Conservation (phyloP, 2,329 filamentous ascomycete genomes). For the Stagonosporopsis tanaceti region DNA sequence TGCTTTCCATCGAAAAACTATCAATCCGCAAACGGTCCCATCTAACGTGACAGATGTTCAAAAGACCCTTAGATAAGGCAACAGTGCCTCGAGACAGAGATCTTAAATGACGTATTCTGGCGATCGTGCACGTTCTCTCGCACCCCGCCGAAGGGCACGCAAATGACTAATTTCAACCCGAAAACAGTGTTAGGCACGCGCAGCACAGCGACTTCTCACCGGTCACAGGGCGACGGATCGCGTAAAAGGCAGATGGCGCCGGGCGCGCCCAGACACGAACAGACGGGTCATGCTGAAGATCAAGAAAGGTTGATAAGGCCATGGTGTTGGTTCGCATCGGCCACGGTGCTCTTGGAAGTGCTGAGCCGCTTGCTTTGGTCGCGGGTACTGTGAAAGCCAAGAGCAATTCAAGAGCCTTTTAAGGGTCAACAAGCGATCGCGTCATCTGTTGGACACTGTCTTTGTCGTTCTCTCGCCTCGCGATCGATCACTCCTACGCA, state of each 20-base stretch:
- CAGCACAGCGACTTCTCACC: conserved; percentile 19
- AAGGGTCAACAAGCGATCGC: conserved; percentile 19
- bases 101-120: conserved; percentile 17
- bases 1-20: neutral
- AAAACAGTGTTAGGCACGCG: conserved; percentile 33
- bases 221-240: conserved; percentile 8
- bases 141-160: conserved; percentile 30
- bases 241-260: conserved; percentile 28
- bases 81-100: conserved; percentile 1
- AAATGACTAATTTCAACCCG: conserved; percentile 37
- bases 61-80: neutral
- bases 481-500: conserved; percentile 2
- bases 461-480: conserved; percentile 6
- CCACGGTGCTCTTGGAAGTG: conserved; percentile 16
- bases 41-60: neutral
- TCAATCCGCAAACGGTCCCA: neutral
- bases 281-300: conserved; percentile 37
- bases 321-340: conserved; percentile 16
- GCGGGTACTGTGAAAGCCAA: conserved; percentile 20
- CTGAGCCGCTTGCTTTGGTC: conserved; percentile 25
- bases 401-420: conserved; percentile 18
- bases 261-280: conserved; percentile 35
- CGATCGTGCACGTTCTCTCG: conserved; percentile 16
- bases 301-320: conserved; percentile 27
- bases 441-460: conserved; percentile 12